These are phyloP conservation scores for Phialophora expanda DNA, from an alignment of 2,329 filamentous ascomycete species.

Conservation along the genomic window DNA sequence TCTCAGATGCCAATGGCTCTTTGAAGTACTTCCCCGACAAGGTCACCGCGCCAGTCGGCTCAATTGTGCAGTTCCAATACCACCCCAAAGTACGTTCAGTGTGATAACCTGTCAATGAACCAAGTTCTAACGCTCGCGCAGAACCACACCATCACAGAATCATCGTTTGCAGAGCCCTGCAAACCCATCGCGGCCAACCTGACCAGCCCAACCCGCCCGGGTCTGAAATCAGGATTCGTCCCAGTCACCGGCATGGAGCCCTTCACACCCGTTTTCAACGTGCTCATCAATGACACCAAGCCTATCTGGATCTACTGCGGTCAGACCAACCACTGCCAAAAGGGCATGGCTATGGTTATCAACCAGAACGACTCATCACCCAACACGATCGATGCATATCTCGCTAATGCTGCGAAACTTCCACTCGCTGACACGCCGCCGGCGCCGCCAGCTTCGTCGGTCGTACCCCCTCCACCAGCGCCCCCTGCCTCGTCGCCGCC, in stretches of 20 bases:
- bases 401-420: constrained; percentile 32
- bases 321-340: constrained; percentile 74
- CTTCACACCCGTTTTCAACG: constrained; percentile 70
- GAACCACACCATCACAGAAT: constrained; percentile 83
- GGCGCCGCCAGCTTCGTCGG: constrained; percentile 14
- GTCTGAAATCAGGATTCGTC: constrained; percentile 64
- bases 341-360: constrained; percentile 76
- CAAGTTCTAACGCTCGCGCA: constrained; percentile 36
- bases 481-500: constrained; percentile 9
- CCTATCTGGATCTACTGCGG: constrained; percentile 83
- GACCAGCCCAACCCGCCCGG: constrained; percentile 45
- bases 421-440: constrained; percentile 22
- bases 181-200: constrained; percentile 62
- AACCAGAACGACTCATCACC: constrained; percentile 52
- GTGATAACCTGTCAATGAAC: neutral
- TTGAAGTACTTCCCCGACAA: constrained; percentile 70
- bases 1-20: constrained; percentile 60
- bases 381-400: constrained; percentile 39
- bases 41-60: constrained; percentile 66
- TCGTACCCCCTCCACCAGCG: constrained; percentile 9
- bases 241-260: constrained; percentile 57
- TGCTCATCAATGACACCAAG: constrained; percentile 70
- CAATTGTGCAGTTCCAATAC: constrained; percentile 59
- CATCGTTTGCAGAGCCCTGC: constrained; percentile 74
- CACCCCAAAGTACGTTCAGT: constrained; percentile 49